A percentile compares a stretch with the other conserved stretches of the same genome.
Conservation (phyloP, 2,329 filamentous ascomycete genomes). For the Aspergillus fischeri region DNA sequence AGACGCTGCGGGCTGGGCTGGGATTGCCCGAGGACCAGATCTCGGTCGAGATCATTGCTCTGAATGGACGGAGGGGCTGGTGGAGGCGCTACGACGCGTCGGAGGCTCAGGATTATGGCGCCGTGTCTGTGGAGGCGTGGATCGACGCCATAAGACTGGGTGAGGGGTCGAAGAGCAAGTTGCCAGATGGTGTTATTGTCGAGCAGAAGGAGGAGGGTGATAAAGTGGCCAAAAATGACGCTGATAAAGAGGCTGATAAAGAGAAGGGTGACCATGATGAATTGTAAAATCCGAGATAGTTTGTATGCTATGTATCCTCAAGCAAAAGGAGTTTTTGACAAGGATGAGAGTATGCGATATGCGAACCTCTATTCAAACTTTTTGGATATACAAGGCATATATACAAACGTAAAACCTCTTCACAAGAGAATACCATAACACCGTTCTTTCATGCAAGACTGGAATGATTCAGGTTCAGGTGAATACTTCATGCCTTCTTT, state of each 20-base stretch:
- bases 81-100: slow-evolving; percentile 66
- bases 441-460: slow-evolving; percentile 2
- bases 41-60: slow-evolving; percentile 66
- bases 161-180: slow-evolving; percentile 73
- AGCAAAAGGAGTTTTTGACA: not conserved
- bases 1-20: slow-evolving; percentile 57
- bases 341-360: too few relatives aligned
- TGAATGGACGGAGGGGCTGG: slow-evolving; percentile 85
- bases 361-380: not conserved
- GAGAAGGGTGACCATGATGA: slow-evolving; percentile 44
- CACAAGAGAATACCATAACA: not conserved
- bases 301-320: not conserved
- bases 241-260: slow-evolving; percentile 22
- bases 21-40: slow-evolving; percentile 52
- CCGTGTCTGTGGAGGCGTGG: slow-evolving; percentile 71
- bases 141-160: slow-evolving; percentile 88
- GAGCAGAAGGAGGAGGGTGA: slow-evolving; percentile 30
- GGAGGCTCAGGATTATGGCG: slow-evolving; percentile 47
- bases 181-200: slow-evolving; percentile 59
- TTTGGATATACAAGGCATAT: not conserved
- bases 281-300: slow-evolving; percentile 23
- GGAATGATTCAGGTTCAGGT: not conserved
- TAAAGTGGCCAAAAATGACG: slow-evolving; percentile 26
- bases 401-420: not conserved
- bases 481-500: slow-evolving; percentile 19